These are phyloP conservation scores for Fusarium algeriense DNA, from an alignment of 2,329 filamentous ascomycete species.

Conservation along the genomic window DNA sequence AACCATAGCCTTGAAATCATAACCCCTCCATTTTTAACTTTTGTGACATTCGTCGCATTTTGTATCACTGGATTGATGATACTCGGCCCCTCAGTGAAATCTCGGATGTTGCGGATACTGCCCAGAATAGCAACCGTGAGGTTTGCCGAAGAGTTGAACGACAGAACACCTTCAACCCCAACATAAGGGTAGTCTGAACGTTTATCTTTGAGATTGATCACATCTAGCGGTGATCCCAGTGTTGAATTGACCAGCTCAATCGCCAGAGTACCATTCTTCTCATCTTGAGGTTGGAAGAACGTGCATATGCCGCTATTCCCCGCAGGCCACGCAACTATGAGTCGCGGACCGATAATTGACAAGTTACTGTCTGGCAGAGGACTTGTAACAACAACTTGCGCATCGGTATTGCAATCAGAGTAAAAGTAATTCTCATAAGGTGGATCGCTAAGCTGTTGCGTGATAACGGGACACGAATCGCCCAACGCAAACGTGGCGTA, in stretches of 20 bases:
- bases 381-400: constrained; percentile 71
- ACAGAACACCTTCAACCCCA: constrained; percentile 65
- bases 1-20: constrained; percentile 69
- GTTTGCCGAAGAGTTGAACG: constrained; percentile 68
- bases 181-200: constrained; percentile 56
- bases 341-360: constrained; percentile 66
- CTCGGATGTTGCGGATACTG: constrained; percentile 72
- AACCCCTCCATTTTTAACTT: constrained; percentile 57
- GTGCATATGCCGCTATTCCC: constrained; percentile 71
- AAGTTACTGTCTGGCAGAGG: constrained; percentile 66
- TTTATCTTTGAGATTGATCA: constrained; percentile 55
- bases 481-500: neutral
- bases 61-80: constrained; percentile 66
- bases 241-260: constrained; percentile 66
- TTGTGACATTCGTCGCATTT: constrained; percentile 60
- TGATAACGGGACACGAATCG: constrained; percentile 5
- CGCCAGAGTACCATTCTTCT: constrained; percentile 64
- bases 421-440: constrained; percentile 76
- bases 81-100: constrained; percentile 70
- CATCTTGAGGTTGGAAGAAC: constrained; percentile 68
- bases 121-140: constrained; percentile 70
- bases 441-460: constrained; percentile 60
- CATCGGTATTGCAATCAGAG: constrained; percentile 70
- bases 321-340: constrained; percentile 73
- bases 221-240: constrained; percentile 58